Conservation (phyloP, 768 basidiomycete genomes). For the Rhodotorula babjevae region DNA sequence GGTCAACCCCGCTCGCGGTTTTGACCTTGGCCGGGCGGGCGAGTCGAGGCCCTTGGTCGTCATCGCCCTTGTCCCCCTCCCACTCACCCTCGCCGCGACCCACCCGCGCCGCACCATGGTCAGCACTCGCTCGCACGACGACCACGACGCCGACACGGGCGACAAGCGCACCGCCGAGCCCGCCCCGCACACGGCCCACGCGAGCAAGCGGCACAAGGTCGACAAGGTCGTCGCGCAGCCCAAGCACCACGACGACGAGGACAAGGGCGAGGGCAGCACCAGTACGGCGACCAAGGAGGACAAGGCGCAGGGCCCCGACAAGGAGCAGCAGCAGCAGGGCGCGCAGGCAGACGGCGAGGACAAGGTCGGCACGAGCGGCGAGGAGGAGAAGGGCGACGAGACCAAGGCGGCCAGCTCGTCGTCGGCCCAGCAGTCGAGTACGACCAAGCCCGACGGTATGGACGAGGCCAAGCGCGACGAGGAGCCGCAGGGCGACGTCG, state of each 20-base stretch:
- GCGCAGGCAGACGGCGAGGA: neutral
- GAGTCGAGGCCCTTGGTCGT: neutral
- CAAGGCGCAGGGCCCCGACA: neutral
- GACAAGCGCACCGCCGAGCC: constrained; percentile 17
- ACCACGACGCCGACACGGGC: constrained; percentile 1
- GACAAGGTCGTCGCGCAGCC: constrained; percentile 2
- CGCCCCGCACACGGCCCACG: constrained; percentile 3
- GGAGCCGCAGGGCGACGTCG: constrained; percentile 3
- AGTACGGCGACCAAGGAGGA: neutral
- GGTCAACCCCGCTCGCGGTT: neutral
- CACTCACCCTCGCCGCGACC: neutral
- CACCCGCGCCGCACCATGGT: neutral
- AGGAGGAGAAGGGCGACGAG: constrained; percentile 1
- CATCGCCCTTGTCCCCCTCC: neutral
- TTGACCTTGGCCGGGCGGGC: neutral
- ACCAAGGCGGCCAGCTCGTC: constrained; percentile 1
- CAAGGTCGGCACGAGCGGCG: neutral
- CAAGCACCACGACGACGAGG: neutral
- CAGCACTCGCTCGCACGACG: constrained; percentile 24
- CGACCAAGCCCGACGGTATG: neutral
- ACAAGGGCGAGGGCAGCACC: neutral
- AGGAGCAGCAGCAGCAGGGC: neutral
- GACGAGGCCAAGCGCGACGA: constrained; percentile 6
- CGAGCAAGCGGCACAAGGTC: constrained; percentile 15
- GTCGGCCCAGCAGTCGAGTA: neutral